phyloP scores from a whole-genome alignment of 2,329 filamentous ascomycete species.

The Sporothrix humicola region DNA sequence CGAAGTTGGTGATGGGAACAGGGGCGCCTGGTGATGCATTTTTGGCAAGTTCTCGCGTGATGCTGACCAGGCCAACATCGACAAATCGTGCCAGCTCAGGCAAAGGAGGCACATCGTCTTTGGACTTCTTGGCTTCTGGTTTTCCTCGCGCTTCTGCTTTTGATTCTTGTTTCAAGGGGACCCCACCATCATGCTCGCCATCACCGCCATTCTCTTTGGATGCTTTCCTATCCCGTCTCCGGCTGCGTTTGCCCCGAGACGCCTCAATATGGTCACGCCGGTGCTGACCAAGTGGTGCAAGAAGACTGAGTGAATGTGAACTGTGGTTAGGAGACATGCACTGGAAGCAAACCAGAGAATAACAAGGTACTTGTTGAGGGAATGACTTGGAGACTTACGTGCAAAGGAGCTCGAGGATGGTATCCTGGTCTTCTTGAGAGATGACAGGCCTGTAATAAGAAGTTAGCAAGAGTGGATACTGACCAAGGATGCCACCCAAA shows the following conservation, averaged over 20 bases:
- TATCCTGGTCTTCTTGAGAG: slow-evolving; percentile 62
- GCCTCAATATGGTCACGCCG: slow-evolving; percentile 58
- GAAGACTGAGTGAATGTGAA: slow-evolving; percentile 53
- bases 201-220: slow-evolving; percentile 35
- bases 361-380: not conserved
- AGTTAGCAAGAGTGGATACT: not conserved
- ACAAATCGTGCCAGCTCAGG: slow-evolving; percentile 64
- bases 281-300: slow-evolving; percentile 68
- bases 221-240: slow-evolving; percentile 53
- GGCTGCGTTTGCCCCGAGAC: slow-evolving; percentile 65
- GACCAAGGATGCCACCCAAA: not conserved
- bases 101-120: slow-evolving; percentile 43
- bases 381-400: slow-evolving; percentile 45
- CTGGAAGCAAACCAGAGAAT: no score
- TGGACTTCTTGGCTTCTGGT: not conserved
- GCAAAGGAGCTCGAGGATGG: slow-evolving; percentile 70
- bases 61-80: slow-evolving; percentile 68
- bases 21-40: not conserved
- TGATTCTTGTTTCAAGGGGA: not conserved
- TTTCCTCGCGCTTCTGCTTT: not conserved
- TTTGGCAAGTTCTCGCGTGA: slow-evolving; percentile 64
- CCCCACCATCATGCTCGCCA: not conserved
- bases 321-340: slow-evolving; percentile 9
- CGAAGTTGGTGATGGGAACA: not conserved
- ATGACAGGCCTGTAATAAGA: slow-evolving; percentile 62